Evolutionary conservation across 1,139 yeast genomes (phyloP), one percentile per base, ranked within the genome.

Genomic region (Taphrina deformans): DNA sequence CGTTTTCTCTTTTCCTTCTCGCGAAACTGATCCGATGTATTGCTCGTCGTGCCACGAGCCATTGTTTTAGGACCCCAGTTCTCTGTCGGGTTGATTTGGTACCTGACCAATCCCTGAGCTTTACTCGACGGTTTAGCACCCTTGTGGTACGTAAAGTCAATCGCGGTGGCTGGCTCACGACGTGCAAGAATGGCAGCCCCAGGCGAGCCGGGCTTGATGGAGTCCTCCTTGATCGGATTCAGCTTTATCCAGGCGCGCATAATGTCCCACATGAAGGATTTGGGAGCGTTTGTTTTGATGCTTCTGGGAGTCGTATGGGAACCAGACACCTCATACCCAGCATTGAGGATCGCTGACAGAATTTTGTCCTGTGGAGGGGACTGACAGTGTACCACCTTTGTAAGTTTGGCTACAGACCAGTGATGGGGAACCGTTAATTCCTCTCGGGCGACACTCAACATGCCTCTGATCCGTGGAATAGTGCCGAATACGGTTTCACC

Each of bases 21-120:
- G 16, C 53, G 52, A n/a, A 56, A 56, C 24, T 45, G 62, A 14
- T 14, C 16, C 23, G 53, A 24, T 4, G 53, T 56, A 14, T 56
- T 44, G 18, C 62, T 44, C 44, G 62, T 56, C 1, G 58, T 53
- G 12, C 58, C 46, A 5, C 26, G 35, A 6, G 58, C 78, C 55
- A 71, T 71, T 0, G 96, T 85, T 77, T 88, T 89, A 44, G 97
- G 99, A 0, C 99, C 99, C 99, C 99, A 93, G 74, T 89, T 87
- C 75, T 88, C 89, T 1, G 89, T 83, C 12, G 99, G 99, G 74
- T 92, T 92, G 73, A 87, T 91, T 75, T 91, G 99, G 76, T 82
- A 92, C 70, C 97, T 81, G 18, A 90, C 90, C 74, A 92, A 83
- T 76, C 90, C 90, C 68, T 89, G 80, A 70, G 84, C 86, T 71